Base-by-base conservation (phyloP, 2,329 filamentous ascomycete species). In the Cladosporium sp. region DNA sequence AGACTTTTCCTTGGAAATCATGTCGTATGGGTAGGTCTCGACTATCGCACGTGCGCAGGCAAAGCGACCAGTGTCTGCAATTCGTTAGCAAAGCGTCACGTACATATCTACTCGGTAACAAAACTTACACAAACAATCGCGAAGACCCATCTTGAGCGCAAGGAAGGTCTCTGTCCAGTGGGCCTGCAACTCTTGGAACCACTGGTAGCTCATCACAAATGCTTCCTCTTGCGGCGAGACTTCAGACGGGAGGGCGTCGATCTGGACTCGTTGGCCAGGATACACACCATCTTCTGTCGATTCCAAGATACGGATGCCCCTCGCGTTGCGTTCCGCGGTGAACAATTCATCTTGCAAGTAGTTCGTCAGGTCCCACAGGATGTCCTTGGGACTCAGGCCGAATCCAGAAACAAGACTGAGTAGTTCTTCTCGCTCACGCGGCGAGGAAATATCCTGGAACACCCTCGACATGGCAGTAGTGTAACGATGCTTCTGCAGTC, bases 171-270 rank as follows among this genome's bases (percentile, higher is more conserved):
- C 83, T 18, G 84, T 81, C 89, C 90, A 93, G 64, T 91, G 84
- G 14, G 86, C 89, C 59, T 90, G 86, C 10, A 94, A 85, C 65
- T 91, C 84, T 66, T 91, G 80, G 75, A 94, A 89, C 93, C 94
- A 98, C 74, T 96, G 91, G 66, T 97, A 80, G 44, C 91, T 88
- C 65, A 90, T 86, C 55, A 97, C 92, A 61, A 97, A 83, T 37
- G 89, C 86, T 68, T 94, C 89, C 66, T 90, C 86, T 52, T 83
- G 78, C 8, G 87, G 83, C 11, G 88, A 80, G 11, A 78, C 66
- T 16, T 87, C 82, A 1, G 87, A 86, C 69, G 62, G 68, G 29
- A 93, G 86, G 73, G 96, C 91, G 67, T 90, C 87, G 6, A 85
- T 80, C 74, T 85, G 88, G 64, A 96, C 85, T n/a, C 85, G 83